Percentiles rank a stretch among this genome's conserved stretches.
phyloP scores from a whole-genome alignment of 805 yeast species.

The Kazachstania bromeliacearum region DNA sequence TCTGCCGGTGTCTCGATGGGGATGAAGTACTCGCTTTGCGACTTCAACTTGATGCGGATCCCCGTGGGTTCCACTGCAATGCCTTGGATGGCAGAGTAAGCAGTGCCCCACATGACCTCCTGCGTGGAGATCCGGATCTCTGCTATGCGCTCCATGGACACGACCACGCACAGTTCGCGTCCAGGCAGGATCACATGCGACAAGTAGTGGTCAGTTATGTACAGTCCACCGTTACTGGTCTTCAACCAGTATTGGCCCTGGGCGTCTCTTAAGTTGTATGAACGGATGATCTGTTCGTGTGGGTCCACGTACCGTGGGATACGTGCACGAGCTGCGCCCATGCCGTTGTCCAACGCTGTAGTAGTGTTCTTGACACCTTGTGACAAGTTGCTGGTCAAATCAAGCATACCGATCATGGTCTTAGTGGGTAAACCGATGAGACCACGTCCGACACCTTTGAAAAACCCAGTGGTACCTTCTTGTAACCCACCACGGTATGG shows the following conservation, averaged over 20 bases:
- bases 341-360: constrained; percentile 56
- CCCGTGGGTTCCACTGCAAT: constrained; percentile 77
- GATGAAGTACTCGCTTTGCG: constrained; percentile 60
- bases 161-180: constrained; percentile 63
- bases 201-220: constrained; percentile 60
- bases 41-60: constrained; percentile 52
- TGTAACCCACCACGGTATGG: constrained; percentile 85
- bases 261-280: constrained; percentile 72
- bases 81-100: constrained; percentile 54
- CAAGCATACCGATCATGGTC: constrained; percentile 91
- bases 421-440: constrained; percentile 93
- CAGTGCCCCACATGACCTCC: constrained; percentile 62
- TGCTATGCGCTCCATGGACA: constrained; percentile 62
- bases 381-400: constrained; percentile 82
- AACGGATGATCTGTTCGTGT: constrained; percentile 58
- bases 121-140: constrained; percentile 54
- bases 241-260: constrained; percentile 94
- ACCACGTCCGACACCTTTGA: constrained; percentile 91
- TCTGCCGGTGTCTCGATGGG: constrained; percentile 65
- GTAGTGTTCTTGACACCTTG: constrained; percentile 93
- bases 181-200: constrained; percentile 83
- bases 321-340: not conserved
- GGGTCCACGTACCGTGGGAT: constrained; percentile 66
- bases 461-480: constrained; percentile 86
- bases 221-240: constrained; percentile 71